A percentile compares a stretch with the other conserved stretches of the same genome.
Evolutionary conservation across 2,329 filamentous ascomycete genomes (phyloP).

Genomic region (Samsoniella hepiali): DNA sequence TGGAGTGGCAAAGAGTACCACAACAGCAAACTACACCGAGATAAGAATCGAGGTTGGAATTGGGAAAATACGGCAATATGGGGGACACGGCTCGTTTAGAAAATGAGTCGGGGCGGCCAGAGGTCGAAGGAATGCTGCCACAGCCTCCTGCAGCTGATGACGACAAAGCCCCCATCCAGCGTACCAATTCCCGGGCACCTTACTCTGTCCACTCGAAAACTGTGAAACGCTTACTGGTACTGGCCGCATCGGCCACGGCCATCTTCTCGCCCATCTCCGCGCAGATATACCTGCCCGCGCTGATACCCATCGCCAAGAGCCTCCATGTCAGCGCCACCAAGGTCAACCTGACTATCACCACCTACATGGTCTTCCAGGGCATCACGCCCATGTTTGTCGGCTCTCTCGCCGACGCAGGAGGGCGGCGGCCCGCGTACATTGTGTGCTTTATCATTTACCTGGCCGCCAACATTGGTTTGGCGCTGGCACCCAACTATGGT

Average conservation of each 20-base stretch:
- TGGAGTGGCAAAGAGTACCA: neutral
- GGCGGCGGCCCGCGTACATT: conserved; percentile 53
- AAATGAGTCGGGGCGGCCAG: neutral
- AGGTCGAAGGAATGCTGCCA: neutral
- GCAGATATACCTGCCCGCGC: conserved; percentile 54
- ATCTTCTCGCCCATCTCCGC: conserved; percentile 47
- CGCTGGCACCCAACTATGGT: conserved; percentile 45
- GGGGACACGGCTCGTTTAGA: neutral
- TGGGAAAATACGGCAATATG: neutral
- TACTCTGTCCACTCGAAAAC: conserved; percentile 40
- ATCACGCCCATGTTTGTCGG: conserved; percentile 56
- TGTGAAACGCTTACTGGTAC: conserved; percentile 41
- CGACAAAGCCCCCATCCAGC: neutral
- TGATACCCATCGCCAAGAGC: conserved; percentile 46
- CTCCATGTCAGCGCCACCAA: conserved; percentile 40
- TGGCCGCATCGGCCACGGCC: conserved; percentile 37
- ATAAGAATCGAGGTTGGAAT: neutral
- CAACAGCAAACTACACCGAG: neutral
- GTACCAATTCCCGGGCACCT: conserved; percentile 20
- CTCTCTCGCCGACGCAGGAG: conserved; percentile 51
- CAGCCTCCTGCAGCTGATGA: neutral
- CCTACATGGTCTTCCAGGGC: conserved; percentile 60
- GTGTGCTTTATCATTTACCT: conserved; percentile 52
- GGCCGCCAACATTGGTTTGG: conserved; percentile 52
- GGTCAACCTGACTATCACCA: conserved; percentile 52